These are phyloP conservation scores for Pyrrhoderma lamaoense DNA, from an alignment of 1,284 basidiomycete species.

Conservation along the genomic window DNA sequence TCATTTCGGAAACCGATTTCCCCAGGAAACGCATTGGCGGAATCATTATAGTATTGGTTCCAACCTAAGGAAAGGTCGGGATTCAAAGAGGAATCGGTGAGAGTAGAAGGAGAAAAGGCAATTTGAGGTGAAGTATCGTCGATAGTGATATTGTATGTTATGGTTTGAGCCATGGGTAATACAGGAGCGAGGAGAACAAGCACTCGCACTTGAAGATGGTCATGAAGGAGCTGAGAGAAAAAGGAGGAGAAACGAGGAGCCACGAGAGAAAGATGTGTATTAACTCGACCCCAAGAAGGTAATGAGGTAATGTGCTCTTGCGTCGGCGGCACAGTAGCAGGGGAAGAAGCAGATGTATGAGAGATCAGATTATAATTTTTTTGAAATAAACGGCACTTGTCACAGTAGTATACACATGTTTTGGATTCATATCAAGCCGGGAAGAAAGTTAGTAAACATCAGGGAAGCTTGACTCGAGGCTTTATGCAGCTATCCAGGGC, in stretches of 20 bases:
- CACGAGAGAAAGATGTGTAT: background rate
- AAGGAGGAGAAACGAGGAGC: constrained; percentile 5
- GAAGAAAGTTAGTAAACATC: constrained; percentile 2
- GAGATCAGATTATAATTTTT: background rate
- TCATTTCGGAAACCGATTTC: constrained; percentile 41
- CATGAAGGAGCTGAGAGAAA: constrained; percentile 16
- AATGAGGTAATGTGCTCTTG: background rate
- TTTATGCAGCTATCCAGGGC: constrained; percentile 1
- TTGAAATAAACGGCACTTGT: constrained; percentile 2
- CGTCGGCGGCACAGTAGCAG: background rate
- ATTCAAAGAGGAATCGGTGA: constrained; percentile 41
- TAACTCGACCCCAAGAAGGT: background rate
- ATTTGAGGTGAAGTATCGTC: constrained; percentile 63
- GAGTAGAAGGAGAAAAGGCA: constrained; percentile 50
- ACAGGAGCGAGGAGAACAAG: constrained; percentile 5
- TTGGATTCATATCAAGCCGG: constrained; percentile 4
- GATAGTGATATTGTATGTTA: constrained; percentile 41
- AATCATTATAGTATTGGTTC: constrained; percentile 50
- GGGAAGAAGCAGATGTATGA: background rate
- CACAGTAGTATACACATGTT: constrained; percentile 5
- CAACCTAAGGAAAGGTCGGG: constrained; percentile 43
- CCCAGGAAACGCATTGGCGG: constrained; percentile 41
- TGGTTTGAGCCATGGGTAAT: constrained; percentile 14
- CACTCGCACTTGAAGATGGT: constrained; percentile 12
- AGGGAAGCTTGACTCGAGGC: background rate